These are phyloP conservation scores for Magnolia changhungtana DNA, from an alignment of 164 flowering plant genomes.

Conservation along the genomic window DNA sequence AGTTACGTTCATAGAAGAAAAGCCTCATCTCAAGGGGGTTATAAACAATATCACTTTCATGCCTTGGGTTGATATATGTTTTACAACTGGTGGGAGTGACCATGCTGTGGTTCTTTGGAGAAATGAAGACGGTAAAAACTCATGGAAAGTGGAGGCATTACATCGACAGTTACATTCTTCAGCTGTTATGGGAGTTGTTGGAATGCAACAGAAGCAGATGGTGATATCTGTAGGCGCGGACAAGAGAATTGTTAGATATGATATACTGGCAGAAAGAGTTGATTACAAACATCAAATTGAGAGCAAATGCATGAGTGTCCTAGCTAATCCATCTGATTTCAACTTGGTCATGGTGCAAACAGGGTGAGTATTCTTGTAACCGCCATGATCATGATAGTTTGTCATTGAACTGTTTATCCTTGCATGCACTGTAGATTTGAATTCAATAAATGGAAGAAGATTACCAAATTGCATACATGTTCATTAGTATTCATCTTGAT, in stretches of 20 bases:
- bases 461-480: background rate
- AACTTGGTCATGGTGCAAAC: conserved; percentile 93
- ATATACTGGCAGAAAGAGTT: conserved; percentile 51
- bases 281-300: conserved; percentile 78
- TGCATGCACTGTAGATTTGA: too few species aligned
- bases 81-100: conserved; percentile 88
- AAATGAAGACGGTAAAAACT: conserved; percentile 46
- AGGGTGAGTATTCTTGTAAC: conserved; percentile 39
- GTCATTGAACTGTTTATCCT: conserved; percentile 46
- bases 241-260: conserved; percentile 74
- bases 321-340: conserved; percentile 89
- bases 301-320: conserved; percentile 83
- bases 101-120: conserved; percentile 86
- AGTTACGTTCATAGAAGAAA: conserved; percentile 62
- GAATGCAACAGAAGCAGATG: conserved; percentile 63
- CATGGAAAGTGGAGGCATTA: conserved; percentile 68
- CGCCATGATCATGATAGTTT: too few species aligned
- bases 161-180: conserved; percentile 78
- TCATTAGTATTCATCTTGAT: background rate
- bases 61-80: conserved; percentile 68
- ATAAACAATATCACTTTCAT: conserved; percentile 70
- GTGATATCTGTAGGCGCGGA: conserved; percentile 83
- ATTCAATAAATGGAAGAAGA: too few species aligned
- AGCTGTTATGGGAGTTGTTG: conserved; percentile 96
- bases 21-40: conserved; percentile 82